phyloP scores from a whole-genome alignment of 2,329 filamentous ascomycete genomes.

The Niveomyces coronatus region DNA sequence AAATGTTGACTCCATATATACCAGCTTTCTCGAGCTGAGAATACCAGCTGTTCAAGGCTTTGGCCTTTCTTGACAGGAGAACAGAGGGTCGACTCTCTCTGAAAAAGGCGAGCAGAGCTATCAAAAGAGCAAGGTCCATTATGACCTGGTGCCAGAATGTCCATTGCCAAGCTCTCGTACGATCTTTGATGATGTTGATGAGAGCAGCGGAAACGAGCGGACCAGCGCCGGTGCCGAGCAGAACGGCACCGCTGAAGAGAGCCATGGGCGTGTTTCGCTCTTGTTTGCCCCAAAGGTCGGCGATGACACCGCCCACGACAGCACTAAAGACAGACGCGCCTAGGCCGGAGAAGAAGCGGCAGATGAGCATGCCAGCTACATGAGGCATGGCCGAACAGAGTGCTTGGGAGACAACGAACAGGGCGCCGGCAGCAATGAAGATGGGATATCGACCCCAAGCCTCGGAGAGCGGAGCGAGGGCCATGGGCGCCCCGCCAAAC shows the following conservation, averaged over 20 bases:
- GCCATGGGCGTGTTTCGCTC: conserved; percentile 86
- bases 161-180: conserved; percentile 61
- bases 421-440: conserved; percentile 60
- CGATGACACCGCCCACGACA: conserved; percentile 86
- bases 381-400: conserved; percentile 61
- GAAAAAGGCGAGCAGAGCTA: conserved; percentile 59
- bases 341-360: conserved; percentile 67
- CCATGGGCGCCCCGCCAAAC: conserved; percentile 77
- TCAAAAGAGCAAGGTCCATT: conserved; percentile 46
- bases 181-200: conserved; percentile 43
- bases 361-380: conserved; percentile 63
- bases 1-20: conserved; percentile 36
- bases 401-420: conserved; percentile 63
- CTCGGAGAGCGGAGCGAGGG: conserved; percentile 78
- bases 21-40: conserved; percentile 58
- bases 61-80: conserved; percentile 65
- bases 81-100: conserved; percentile 76
- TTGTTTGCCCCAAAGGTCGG: conserved; percentile 70
- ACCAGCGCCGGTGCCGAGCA: conserved; percentile 71
- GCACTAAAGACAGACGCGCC: conserved; percentile 72
- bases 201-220: conserved; percentile 64
- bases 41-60: conserved; percentile 68
- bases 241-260: conserved; percentile 67
- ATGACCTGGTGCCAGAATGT: conserved; percentile 82
- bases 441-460: conserved; percentile 80